Evolutionary conservation across 306 rosid genomes (phyloP).

Genomic region (Vicia sativa): DNA sequence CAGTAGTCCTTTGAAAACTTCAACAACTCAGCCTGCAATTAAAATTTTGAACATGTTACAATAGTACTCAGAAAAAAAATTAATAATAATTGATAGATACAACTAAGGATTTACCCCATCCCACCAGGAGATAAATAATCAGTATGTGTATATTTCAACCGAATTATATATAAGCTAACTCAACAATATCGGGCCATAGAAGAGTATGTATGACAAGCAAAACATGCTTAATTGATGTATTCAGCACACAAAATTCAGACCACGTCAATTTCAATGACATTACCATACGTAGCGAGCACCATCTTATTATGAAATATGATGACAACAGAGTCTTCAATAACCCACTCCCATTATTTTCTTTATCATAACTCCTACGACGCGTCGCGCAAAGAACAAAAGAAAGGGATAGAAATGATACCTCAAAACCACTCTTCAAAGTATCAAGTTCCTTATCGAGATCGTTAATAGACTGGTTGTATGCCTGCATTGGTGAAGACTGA

Average conservation of each 20-base stretch:
- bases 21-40: conserved; percentile 66
- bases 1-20: conserved; percentile 70
- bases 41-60: conserved; percentile 33
- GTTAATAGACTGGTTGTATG: conserved; percentile 85
- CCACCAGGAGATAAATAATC: conserved; percentile 2
- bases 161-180: conserved; percentile 7
- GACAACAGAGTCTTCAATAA: neutral
- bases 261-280: neutral
- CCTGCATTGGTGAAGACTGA: conserved; percentile 94
- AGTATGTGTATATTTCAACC: neutral
- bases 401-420: conserved; percentile 49
- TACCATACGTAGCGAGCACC: neutral
- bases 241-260: neutral
- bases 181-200: conserved; percentile 8
- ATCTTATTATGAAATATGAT: neutral
- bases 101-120: neutral
- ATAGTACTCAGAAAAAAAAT: neutral
- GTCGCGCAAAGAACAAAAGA: neutral
- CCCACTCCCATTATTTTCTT: too few relatives aligned
- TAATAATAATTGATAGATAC: neutral
- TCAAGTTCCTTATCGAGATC: conserved; percentile 91
- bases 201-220: neutral
- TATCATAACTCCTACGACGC: too few relatives aligned
- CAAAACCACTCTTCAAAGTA: conserved; percentile 68
- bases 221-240: neutral